These are phyloP conservation scores for Mycena leptocephala DNA, from an alignment of 768 basidiomycete genomes.

Conservation along the genomic window DNA sequence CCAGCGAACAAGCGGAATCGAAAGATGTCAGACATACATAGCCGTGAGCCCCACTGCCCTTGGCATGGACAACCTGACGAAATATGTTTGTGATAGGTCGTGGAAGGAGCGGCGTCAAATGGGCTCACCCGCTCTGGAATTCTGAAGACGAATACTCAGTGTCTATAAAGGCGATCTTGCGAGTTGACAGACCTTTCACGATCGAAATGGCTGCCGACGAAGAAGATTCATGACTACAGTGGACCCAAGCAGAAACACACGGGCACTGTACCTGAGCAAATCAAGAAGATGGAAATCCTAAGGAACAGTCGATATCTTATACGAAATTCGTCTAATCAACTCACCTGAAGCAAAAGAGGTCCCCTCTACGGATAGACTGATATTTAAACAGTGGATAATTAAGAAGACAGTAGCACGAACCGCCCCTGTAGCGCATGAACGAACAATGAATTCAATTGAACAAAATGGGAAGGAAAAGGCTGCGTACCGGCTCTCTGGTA, in stretches of 20 bases:
- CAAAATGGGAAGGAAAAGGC: background rate
- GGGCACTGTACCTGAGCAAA: background rate
- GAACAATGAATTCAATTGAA: background rate
- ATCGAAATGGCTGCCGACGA: background rate
- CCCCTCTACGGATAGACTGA: constrained; percentile 6
- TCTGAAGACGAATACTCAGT: background rate
- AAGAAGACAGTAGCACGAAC: background rate
- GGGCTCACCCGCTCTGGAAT: constrained; percentile 34
- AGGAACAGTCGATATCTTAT: background rate
- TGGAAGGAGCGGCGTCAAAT: background rate
- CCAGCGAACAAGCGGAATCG: background rate
- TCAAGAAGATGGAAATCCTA: constrained; percentile 36
- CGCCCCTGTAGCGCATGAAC: constrained; percentile 5
- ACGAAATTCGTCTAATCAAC: background rate
- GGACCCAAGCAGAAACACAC: background rate
- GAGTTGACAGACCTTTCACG: background rate
- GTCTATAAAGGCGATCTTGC: background rate
- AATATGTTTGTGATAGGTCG: background rate
- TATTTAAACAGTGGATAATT: background rate
- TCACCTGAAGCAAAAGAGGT: constrained; percentile 33
- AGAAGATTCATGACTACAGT: no score
- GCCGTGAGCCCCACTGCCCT: constrained; percentile 37
- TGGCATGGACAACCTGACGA: constrained; percentile 35
- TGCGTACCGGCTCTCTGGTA: constrained; percentile 33
- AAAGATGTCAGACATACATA: constrained; percentile 9